Conservation (phyloP, 2,329 filamentous ascomycete genomes). For the Cladosporium oxysporum region DNA sequence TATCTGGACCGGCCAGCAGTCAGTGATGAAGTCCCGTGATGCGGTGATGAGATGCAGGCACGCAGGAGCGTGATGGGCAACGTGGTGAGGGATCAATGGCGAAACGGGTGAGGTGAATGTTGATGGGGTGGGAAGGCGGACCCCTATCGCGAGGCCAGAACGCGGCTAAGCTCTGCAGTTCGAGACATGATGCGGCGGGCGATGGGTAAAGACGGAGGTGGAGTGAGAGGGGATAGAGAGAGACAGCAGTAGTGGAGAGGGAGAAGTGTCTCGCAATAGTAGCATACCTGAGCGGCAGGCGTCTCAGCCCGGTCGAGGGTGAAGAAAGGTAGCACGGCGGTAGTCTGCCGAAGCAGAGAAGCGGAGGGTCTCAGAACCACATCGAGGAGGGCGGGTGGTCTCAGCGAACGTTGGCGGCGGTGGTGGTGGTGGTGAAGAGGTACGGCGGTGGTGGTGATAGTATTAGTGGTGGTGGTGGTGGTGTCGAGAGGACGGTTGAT, state of each 20-base stretch:
- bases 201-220: slow-evolving; percentile 7
- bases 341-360: slow-evolving; percentile 19
- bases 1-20: slow-evolving; percentile 37
- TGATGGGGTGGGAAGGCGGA: slow-evolving; percentile 20
- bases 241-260: neutral
- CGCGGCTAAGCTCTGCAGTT: slow-evolving; percentile 21
- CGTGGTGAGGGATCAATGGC: slow-evolving; percentile 22
- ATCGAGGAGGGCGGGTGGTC: slow-evolving; percentile 7
- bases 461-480: neutral
- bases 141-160: slow-evolving; percentile 17
- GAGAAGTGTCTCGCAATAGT: slow-evolving; percentile 2
- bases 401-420: slow-evolving; percentile 15
- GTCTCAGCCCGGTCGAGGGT: slow-evolving; percentile 19
- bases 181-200: slow-evolving; percentile 26
- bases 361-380: slow-evolving; percentile 17
- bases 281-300: slow-evolving; percentile 16
- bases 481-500: neutral
- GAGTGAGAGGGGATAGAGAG: slow-evolving; percentile 2
- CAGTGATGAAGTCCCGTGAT: slow-evolving; percentile 25
- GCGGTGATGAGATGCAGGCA: slow-evolving; percentile 24
- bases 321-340: slow-evolving; percentile 15
- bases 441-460: neutral
- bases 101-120: slow-evolving; percentile 20
- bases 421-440: neutral
- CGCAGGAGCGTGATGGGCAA: slow-evolving; percentile 19